These are phyloP conservation scores for Brassica nigra DNA, from an alignment of 345 rosid species.

Conservation along the genomic window DNA sequence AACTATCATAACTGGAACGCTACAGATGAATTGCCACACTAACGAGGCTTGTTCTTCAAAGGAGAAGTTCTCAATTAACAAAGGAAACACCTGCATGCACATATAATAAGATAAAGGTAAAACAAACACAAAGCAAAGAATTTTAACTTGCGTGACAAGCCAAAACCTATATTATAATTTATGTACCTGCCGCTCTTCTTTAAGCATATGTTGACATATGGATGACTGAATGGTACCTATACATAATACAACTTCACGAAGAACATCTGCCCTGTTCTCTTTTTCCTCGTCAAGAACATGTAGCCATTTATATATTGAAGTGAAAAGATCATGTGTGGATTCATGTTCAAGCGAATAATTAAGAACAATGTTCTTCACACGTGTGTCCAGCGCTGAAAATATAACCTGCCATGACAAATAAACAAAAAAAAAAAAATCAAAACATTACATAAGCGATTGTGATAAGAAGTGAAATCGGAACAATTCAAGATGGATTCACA, in stretches of 20 bases:
- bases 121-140: too few species aligned
- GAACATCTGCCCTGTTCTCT: constrained; percentile 8
- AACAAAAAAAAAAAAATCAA: constrained; percentile 13
- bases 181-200: constrained; percentile 82
- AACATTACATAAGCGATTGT: background rate
- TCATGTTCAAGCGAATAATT: constrained; percentile 56
- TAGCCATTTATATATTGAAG: constrained; percentile 48
- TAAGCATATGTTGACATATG: constrained; percentile 67
- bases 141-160: too few species aligned
- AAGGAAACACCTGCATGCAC: constrained; percentile 57
- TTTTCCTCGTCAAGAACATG: constrained; percentile 14
- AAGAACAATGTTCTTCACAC: constrained; percentile 53
- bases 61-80: constrained; percentile 61
- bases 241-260: constrained; percentile 54
- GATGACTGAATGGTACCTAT: constrained; percentile 51
- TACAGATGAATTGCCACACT: constrained; percentile 67
- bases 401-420: constrained; percentile 52
- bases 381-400: constrained; percentile 59
- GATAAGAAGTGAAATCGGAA: background rate
- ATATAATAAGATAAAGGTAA: too few species aligned
- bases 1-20: constrained; percentile 64
- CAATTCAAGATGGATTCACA: background rate
- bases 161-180: background rate
- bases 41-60: constrained; percentile 59
- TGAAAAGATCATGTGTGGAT: constrained; percentile 55